phyloP scores from a whole-genome alignment of 2,329 filamentous ascomycete species.

The Talaromyces islandicus region DNA sequence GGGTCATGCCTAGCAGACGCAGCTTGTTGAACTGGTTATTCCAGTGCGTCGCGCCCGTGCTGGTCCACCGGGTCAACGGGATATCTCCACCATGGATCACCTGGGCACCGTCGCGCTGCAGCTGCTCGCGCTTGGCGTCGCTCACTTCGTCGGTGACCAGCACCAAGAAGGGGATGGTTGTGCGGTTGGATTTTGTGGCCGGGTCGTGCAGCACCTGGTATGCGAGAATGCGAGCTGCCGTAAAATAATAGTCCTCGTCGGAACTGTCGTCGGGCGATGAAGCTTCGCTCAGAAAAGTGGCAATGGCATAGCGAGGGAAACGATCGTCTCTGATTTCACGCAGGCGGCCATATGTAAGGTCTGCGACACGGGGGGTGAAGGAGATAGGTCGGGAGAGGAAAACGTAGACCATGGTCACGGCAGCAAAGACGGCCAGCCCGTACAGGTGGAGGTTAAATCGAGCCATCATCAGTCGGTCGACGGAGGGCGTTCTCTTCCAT shows the following conservation, averaged over 20 bases:
- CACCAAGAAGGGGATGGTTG: slow-evolving; percentile 32
- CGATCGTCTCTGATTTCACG: not conserved
- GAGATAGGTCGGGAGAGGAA: not conserved
- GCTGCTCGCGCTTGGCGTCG: slow-evolving; percentile 24
- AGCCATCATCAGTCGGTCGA: not conserved
- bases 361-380: not conserved
- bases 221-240: slow-evolving; percentile 31
- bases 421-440: not conserved
- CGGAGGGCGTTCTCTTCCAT: not conserved
- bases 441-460: not conserved
- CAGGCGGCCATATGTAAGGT: not conserved
- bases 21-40: slow-evolving; percentile 42
- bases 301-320: slow-evolving; percentile 11
- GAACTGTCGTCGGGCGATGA: slow-evolving; percentile 13
- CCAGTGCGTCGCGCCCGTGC: slow-evolving; percentile 33
- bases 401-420: not conserved
- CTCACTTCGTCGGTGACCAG: slow-evolving; percentile 28
- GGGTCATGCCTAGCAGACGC: slow-evolving; percentile 31
- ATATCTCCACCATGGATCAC: slow-evolving; percentile 34
- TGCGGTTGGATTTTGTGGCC: slow-evolving; percentile 25
- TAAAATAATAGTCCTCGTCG: slow-evolving; percentile 35
- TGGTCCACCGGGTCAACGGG: slow-evolving; percentile 4
- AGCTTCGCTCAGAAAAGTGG: slow-evolving; percentile 33
- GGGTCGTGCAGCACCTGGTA: slow-evolving; percentile 39
- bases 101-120: slow-evolving; percentile 34